These are phyloP conservation scores for Salix suchowensis DNA, from an alignment of 345 rosid species.

Conservation along the genomic window DNA sequence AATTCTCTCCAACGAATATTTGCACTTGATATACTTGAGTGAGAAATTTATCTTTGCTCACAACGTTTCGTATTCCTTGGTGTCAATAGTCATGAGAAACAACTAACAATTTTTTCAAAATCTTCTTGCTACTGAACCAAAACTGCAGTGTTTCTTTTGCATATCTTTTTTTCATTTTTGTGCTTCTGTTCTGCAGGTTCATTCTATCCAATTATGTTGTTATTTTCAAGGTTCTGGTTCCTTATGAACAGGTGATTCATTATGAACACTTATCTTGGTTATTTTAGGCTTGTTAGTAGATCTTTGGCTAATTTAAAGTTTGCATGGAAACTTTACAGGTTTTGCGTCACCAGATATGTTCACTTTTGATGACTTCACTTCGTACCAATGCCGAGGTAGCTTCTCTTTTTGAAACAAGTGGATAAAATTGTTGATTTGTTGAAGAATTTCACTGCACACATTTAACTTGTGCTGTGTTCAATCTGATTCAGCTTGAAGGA, in stretches of 20 bases:
- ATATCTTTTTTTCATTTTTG: background rate
- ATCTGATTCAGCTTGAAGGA: slow-evolving; percentile 69
- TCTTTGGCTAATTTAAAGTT: slow-evolving; percentile 25
- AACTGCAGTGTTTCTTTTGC: too few relatives aligned
- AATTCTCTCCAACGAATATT: slow-evolving; percentile 80
- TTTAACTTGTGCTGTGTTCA: slow-evolving; percentile 16
- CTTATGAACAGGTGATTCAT: slow-evolving; percentile 73
- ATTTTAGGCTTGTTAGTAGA: slow-evolving; percentile 18
- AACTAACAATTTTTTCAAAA: background rate
- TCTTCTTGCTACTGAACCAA: background rate
- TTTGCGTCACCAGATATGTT: slow-evolving; percentile 89
- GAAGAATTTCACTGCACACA: background rate
- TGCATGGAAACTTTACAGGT: slow-evolving; percentile 50
- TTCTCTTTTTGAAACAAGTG: slow-evolving; percentile 6
- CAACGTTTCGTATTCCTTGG: background rate
- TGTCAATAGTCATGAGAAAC: background rate
- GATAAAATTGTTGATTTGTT: background rate
- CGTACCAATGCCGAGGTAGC: slow-evolving; percentile 88
- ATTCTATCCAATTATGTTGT: slow-evolving; percentile 77
- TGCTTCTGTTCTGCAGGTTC: slow-evolving; percentile 55
- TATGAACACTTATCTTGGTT: slow-evolving; percentile 2
- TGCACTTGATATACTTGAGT: slow-evolving; percentile 91
- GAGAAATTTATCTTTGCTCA: slow-evolving; percentile 35
- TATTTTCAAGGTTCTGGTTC: slow-evolving; percentile 65
- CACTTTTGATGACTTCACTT: slow-evolving; percentile 94